Evolutionary conservation across 2,329 filamentous ascomycete species (phyloP).

Genomic region (Fusarium robinianum): DNA sequence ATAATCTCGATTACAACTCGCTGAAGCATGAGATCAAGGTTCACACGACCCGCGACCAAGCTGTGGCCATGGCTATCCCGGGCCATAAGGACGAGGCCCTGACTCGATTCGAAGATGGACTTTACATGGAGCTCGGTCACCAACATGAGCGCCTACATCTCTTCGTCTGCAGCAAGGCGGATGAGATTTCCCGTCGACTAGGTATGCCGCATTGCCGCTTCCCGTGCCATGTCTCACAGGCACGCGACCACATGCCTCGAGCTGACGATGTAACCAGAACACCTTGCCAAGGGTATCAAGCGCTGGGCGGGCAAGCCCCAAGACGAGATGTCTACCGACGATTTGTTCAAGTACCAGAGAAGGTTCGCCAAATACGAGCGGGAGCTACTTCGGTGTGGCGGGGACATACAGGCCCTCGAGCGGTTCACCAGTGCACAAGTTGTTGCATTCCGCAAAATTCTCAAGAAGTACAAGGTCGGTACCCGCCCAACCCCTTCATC

Average conservation of each 20-base stretch:
- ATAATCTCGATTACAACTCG: conserved; percentile 89
- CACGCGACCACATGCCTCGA: conserved; percentile 23
- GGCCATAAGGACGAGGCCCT: conserved; percentile 66
- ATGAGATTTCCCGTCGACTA: conserved; percentile 73
- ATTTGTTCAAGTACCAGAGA: conserved; percentile 54
- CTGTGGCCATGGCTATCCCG: conserved; percentile 73
- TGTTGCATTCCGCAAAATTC: conserved; percentile 77
- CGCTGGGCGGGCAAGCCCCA: conserved; percentile 49
- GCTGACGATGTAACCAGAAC: conserved; percentile 45
- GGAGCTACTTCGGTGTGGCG: conserved; percentile 61
- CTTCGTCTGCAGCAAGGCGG: conserved; percentile 79
- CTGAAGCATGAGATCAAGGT: conserved; percentile 84
- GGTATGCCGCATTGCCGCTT: conserved; percentile 51
- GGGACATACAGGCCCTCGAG: conserved; percentile 71
- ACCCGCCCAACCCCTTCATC: not conserved
- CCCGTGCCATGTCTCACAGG: conserved; percentile 11
- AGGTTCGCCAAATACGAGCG: conserved; percentile 59
- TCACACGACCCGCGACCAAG: conserved; percentile 73
- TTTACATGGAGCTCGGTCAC: conserved; percentile 70
- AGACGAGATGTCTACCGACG: conserved; percentile 34
- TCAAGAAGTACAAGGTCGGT: conserved; percentile 82
- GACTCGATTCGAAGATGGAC: conserved; percentile 69
- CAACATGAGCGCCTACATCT: conserved; percentile 79
- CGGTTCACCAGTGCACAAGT: conserved; percentile 76
- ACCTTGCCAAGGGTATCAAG: conserved; percentile 54